phyloP scores from a whole-genome alignment of 306 rosid species.

The Quillaja saponaria region DNA sequence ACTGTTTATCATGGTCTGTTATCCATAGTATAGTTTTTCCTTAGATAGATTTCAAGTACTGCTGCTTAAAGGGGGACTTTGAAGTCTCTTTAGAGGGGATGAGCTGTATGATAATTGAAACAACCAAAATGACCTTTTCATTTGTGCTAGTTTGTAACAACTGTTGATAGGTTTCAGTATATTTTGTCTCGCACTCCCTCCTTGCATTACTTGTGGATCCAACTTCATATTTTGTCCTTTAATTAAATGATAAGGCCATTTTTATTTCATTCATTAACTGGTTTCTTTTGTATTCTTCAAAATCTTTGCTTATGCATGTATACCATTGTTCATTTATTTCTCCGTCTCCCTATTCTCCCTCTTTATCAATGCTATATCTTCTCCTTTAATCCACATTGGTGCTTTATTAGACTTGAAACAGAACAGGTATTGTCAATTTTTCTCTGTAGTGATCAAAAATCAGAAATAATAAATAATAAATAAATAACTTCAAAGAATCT shows the following conservation, averaged over 20 bases:
- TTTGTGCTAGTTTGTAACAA: not conserved
- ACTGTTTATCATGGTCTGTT: not conserved
- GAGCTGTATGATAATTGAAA: conserved; percentile 1
- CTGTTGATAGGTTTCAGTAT: too few species aligned
- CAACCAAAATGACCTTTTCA: conserved; percentile 4
- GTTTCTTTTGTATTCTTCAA: too few species aligned
- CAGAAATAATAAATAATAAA: too few species aligned
- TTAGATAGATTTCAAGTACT: not conserved
- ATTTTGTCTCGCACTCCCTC: too few species aligned
- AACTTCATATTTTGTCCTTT: too few species aligned
- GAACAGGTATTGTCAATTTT: not conserved
- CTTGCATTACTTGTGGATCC: too few species aligned
- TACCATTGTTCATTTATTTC: too few species aligned
- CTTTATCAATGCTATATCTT: too few species aligned
- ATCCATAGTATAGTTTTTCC: not conserved
- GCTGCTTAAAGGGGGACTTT: conserved; percentile 5
- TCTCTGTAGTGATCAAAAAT: not conserved
- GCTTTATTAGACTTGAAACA: conserved; percentile 10
- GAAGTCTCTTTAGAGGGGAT: not conserved
- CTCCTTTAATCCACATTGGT: not conserved
- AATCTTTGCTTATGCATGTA: too few species aligned
- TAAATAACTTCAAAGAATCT: not conserved
- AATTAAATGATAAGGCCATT: too few species aligned
- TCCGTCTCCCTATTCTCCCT: too few species aligned
- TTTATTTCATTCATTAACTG: too few species aligned